A percentile compares a stretch with the other conserved stretches of the same genome.
phyloP scores from a whole-genome alignment of 176 grass and related monocot genomes.

The Phragmites australis region DNA sequence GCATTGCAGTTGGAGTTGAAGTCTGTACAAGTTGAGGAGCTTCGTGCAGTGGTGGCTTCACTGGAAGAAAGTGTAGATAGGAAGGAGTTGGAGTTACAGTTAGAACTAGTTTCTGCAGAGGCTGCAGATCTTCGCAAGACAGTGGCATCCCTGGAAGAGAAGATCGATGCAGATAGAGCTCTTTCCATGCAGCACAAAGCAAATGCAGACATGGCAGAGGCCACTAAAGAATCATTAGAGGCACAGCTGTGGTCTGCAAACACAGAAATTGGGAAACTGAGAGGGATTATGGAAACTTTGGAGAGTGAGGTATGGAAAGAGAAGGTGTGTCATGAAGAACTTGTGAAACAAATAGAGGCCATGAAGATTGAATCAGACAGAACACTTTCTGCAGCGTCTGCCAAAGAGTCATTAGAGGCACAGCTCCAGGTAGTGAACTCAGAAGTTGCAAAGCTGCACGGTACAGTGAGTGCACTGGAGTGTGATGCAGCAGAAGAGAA shows the following conservation, averaged over 20 bases:
- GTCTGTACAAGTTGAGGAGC: conserved; percentile 51
- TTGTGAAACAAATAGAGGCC: conserved; percentile 46
- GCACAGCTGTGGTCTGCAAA: conserved; percentile 51
- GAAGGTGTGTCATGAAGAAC: conserved; percentile 49
- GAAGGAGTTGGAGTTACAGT: conserved; percentile 61
- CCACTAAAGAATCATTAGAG: conserved; percentile 55
- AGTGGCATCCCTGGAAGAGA: conserved; percentile 62
- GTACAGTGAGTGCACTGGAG: conserved; percentile 35
- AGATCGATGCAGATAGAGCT: conserved; percentile 52
- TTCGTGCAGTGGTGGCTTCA: conserved; percentile 39
- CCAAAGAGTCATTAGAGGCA: conserved; percentile 48
- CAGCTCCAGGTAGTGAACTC: conserved; percentile 45
- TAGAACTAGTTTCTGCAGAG: conserved; percentile 55
- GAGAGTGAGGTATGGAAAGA: conserved; percentile 54
- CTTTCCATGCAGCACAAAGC: conserved; percentile 55
- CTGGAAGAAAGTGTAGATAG: conserved; percentile 52
- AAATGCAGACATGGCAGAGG: conserved; percentile 49
- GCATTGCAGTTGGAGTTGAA: conserved; percentile 52
- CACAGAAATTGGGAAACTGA: conserved; percentile 50
- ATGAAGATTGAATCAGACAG: conserved; percentile 50
- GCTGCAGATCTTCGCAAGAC: conserved; percentile 45
- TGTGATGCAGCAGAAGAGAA: conserved; percentile 45
- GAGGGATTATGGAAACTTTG: conserved; percentile 45
- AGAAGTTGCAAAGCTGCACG: conserved; percentile 35
- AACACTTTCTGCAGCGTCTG: conserved; percentile 26